Evolutionary conservation across 2,329 filamentous ascomycete genomes (phyloP), one percentile per base, ranked within the genome.

Genomic region (Curvularia hawaiiensis): DNA sequence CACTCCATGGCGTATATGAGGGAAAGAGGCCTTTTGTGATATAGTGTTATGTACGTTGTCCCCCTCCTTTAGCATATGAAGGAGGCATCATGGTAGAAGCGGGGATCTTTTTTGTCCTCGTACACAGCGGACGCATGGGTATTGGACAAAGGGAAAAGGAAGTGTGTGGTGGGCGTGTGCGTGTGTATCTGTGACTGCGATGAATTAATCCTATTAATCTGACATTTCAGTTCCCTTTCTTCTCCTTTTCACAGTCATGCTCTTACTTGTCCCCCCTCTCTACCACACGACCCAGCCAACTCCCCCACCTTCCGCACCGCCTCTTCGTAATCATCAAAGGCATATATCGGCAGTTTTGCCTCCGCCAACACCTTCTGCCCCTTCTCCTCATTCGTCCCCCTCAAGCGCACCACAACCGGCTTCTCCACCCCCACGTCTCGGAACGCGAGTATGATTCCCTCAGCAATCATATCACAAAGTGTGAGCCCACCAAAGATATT

Each of bases 391-490:
- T 90, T 90, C 14, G 90, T 92, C 8, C 90, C 90, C 59, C 89
- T 81, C 61, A 93, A 82, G 62, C 90, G 82, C 30, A 93, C 90
- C n/a, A 93, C 89, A 0, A 93, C 88, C 0, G 90, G 90, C 63
- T 75, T 77, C 59, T 78, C 81, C 67, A 89, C 83, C 9, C 85
- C 79, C 52, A 92, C 73, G 69, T 92, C 88, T 60, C 83, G 81
- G 70, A 92, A 92, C 1, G 90, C 90, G 64, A 90, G 69, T 26
- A 93, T 80, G 48, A 94, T 84, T 0, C 90, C 90, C 56, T 87
- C 82, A 0, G 90, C 90, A 73, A 93, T 93, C 90, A 93, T 92
- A 64, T 92, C 90, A 35, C 90, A 90, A 57, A 88, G 82, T 7
- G 88, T 91, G 65, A 92, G 69, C 0, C 88, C 87, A 9, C 86